phyloP scores from a whole-genome alignment of 23 red algal species.

The Chondrus crispus region DNA sequence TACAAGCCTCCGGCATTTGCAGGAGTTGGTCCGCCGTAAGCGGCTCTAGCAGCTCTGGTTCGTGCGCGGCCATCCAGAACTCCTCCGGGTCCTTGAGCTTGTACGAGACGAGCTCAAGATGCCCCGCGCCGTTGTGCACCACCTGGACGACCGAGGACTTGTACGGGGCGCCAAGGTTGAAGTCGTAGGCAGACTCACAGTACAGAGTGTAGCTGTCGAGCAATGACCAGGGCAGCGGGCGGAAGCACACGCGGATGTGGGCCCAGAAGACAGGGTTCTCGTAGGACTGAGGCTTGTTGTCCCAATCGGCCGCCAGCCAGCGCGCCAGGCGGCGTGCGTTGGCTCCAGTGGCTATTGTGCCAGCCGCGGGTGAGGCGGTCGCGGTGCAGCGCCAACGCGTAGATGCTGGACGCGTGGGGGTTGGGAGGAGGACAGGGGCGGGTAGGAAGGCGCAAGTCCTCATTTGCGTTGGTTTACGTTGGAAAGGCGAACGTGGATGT shows the following conservation, averaged over 20 bases:
- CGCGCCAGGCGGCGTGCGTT: constrained; percentile 54
- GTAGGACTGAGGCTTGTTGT: constrained; percentile 75
- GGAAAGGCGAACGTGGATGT: too few relatives aligned
- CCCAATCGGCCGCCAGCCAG: constrained; percentile 89
- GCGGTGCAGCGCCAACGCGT: too few relatives aligned
- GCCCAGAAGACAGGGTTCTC: constrained; percentile 96
- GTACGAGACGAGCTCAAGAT: constrained; percentile 79
- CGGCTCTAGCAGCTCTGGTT: constrained; percentile 49
- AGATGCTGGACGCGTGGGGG: too few relatives aligned
- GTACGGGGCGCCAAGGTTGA: constrained; percentile 76
- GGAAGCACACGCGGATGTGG: constrained; percentile 86
- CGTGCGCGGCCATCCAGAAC: constrained; percentile 74
- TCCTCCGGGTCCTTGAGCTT: constrained; percentile 69
- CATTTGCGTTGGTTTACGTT: too few relatives aligned
- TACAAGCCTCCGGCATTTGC: constrained; percentile 71
- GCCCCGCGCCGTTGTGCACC: not conserved
- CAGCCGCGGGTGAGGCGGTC: not conserved
- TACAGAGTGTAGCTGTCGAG: constrained; percentile 75
- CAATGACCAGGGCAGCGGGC: constrained; percentile 75
- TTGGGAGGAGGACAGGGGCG: too few relatives aligned
- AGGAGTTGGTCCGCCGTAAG: constrained; percentile 54
- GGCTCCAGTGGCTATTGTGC: constrained; percentile 8
- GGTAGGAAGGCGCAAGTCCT: too few relatives aligned
- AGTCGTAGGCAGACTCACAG: constrained; percentile 84
- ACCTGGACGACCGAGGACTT: constrained; percentile 76